These are phyloP conservation scores for Populus euphratica DNA, from an alignment of 345 rosid genomes.

Conservation along the genomic window DNA sequence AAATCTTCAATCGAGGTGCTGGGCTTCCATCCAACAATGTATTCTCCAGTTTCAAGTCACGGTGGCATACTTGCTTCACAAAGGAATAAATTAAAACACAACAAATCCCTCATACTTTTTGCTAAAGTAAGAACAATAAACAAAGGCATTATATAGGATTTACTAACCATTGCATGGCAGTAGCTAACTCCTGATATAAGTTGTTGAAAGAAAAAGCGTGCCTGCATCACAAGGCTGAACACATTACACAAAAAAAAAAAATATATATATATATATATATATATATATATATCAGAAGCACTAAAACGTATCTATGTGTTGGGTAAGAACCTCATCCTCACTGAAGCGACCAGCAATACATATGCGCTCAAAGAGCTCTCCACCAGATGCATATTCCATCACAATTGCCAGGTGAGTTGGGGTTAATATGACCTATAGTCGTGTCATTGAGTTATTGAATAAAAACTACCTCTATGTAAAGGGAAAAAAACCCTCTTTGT, in stretches of 20 bases:
- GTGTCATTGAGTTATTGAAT: slow-evolving; percentile 8
- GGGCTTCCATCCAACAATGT: slow-evolving; percentile 95
- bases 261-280: no score
- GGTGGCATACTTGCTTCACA: slow-evolving; percentile 90
- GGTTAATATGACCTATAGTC: slow-evolving; percentile 65
- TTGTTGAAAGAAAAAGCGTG: slow-evolving; percentile 97
- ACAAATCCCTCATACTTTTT: slow-evolving; percentile 3
- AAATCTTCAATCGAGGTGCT: slow-evolving; percentile 88
- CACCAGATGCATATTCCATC: slow-evolving; percentile 97
- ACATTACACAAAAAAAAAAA: neutral
- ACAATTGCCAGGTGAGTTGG: slow-evolving; percentile 94
- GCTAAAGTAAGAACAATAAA: neutral
- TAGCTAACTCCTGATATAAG: slow-evolving; percentile 93
- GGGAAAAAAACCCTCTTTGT: neutral
- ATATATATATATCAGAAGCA: neutral
- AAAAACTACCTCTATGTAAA: neutral
- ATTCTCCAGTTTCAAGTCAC: slow-evolving; percentile 93
- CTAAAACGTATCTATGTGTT: neutral
- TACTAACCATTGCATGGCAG: slow-evolving; percentile 85
- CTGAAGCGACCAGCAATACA: slow-evolving; percentile 81
- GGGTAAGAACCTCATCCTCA: slow-evolving; percentile 73
- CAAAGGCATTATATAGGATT: neutral
- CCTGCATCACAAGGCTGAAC: slow-evolving; percentile 41
- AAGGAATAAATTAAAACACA: slow-evolving; percentile 7
- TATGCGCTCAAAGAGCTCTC: slow-evolving; percentile 86